Evolutionary conservation across 805 yeast genomes (phyloP).

Genomic region (Cyberlindnera suaveolens): DNA sequence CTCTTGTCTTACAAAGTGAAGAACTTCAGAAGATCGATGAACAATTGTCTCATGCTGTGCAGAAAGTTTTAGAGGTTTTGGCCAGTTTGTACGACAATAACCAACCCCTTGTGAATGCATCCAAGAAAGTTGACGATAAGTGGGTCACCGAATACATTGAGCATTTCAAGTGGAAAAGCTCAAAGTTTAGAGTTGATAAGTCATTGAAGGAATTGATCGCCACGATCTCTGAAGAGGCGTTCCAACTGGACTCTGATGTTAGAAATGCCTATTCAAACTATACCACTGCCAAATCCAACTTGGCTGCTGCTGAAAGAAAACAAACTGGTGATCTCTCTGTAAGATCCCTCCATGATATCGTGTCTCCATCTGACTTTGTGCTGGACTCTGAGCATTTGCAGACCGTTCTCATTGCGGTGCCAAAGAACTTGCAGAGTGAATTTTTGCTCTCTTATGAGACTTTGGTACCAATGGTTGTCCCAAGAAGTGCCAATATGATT

Average conservation of each 20-base stretch:
- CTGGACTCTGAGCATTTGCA: conserved; percentile 79
- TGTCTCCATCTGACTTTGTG: conserved; percentile 77
- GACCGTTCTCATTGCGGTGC: conserved; percentile 86
- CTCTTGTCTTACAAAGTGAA: conserved; percentile 84
- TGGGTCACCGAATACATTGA: conserved; percentile 62
- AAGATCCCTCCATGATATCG: conserved; percentile 84
- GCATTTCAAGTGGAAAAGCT: conserved; percentile 79
- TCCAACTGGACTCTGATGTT: conserved; percentile 80
- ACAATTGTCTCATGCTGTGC: conserved; percentile 64
- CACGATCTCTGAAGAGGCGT: conserved; percentile 67
- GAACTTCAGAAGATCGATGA: conserved; percentile 77
- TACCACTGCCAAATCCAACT: conserved; percentile 75
- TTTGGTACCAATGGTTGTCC: conserved; percentile 76
- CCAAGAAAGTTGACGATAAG: conserved; percentile 46
- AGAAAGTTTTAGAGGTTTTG: conserved; percentile 74
- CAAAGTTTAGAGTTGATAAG: conserved; percentile 81
- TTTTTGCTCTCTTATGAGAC: conserved; percentile 73
- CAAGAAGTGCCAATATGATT: conserved; percentile 74
- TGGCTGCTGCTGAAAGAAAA: conserved; percentile 86
- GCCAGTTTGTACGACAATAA: conserved; percentile 39
- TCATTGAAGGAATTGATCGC: conserved; percentile 72
- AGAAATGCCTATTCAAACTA: conserved; percentile 68
- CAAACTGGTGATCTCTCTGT: conserved; percentile 91
- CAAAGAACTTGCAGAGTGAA: conserved; percentile 51
- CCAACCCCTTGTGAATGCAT: conserved; percentile 36